Base-by-base conservation (phyloP, 2,329 filamentous ascomycete species). In the Pseudocercospora macadamiae region DNA sequence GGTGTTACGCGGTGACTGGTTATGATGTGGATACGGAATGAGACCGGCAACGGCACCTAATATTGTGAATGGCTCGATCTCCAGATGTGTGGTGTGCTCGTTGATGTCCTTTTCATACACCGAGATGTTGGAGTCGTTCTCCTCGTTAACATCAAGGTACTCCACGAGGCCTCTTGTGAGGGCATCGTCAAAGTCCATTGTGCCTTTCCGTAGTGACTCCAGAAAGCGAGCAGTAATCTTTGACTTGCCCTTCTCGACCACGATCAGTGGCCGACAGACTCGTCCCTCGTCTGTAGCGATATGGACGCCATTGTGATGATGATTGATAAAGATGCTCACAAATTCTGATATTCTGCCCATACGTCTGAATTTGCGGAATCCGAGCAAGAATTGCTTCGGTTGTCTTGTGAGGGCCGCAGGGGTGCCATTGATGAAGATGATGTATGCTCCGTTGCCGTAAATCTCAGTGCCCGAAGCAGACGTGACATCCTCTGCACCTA, bases 1-100 rank as follows among this genome's bases (percentile, higher is more conserved):
- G 0, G 95, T 99, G 74, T 99, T 99, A 82, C 95, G 85, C 8
- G 95, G 95, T 14, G 96, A 99, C 75, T 99, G 95, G 76, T 99
- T 99, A 80, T 99, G 95, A 74, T 99, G 95, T 7, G 95, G 95
- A 71, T 97, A 99, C 3, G 95, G 95, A 73, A 99, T 99, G 34
- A 99, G 82, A 42, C 95, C 95, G 36, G 95, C 95, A 23, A 99
- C 95, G 47, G 95, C 95, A 23, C 95, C 95, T 12, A 99, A 84
- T 51, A 99, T 89, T 1, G 95, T 99, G 72, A 99, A 99, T 0
- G 96, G 96, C 73, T 99, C 95, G 62, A 99, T 97, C 75, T 99
- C 95, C 60, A 97, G 81, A 77, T 99, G 96, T 0, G 95, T 99
- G 0, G 92, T 96, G 54, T 87, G 86, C 62, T 87, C 84, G 16